Base-by-base conservation (phyloP, 306 rosid species). In the Castanospermum australe region DNA sequence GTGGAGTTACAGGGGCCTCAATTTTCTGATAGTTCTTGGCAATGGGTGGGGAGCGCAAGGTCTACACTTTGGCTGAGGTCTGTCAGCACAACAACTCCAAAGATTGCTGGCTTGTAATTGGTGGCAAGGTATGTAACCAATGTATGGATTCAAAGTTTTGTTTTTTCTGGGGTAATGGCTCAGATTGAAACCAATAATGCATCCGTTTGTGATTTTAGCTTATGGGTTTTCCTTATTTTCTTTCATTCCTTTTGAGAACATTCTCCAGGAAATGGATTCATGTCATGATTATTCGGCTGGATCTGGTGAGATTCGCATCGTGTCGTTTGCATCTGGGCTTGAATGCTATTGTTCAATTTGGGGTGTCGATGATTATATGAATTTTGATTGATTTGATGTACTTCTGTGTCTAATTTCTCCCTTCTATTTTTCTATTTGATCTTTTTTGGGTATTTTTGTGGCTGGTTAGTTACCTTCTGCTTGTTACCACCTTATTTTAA, bases 91-190 rank as follows among this genome's bases (percentile, higher is more conserved):
- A 85, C 80, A 81, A 4, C 78, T 80, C 76, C 74, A 78, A 85
- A 6, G 93, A 91, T 35, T 93, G 98, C 71, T 93, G 97, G 97
- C 87, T 93, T 30, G 42, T 93, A 77, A 88, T 93, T 57, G 78
- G 79, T 11, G 90, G 88, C 86, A 93, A 89, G 97, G 98, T 91
- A 72, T 76, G 33, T 54, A 10, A 20, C 13, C 2, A 20, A 39
- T 82, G 32, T 42, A 30, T 64, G 5, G 1, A n/a, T 42, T 13
- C 33, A 41, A 7, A 74, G 8, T n/a, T n/a, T n/a, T n/a, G n/a
- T n/a, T n/a, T n/a, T n/a, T n/a, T n/a, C n/a, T n/a, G n/a, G n/a
- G n/a, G n/a, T n/a, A n/a, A 64, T 13, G 25, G 8, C 50, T 12
- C 3, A 5, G 11, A 1, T 25, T 32, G 48, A 14, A n/a, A 11